Base-by-base conservation (phyloP, 2,329 filamentous ascomycete species). In the Pseudogymnoascus sp. region DNA sequence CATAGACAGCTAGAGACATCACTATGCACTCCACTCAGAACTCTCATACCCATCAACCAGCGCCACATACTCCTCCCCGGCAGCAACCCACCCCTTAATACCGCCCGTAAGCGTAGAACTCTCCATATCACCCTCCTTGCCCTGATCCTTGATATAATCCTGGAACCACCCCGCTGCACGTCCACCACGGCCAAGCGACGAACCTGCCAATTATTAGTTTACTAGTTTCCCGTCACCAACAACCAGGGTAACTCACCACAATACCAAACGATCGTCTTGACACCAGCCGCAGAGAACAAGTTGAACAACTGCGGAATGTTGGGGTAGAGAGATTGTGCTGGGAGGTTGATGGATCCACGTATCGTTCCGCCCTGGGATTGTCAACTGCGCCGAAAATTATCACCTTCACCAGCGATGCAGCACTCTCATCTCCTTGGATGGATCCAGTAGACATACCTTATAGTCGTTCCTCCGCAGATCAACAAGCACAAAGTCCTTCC, bases 151-250 rank as follows among this genome's bases (percentile, higher is more conserved):
- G 59, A 76, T 68, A 62, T 75, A 70, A 62, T 77, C 75, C 40
- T 69, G 70, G 64, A 77, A 75, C 75, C 75, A 77, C 6, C 68
- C 71, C 11, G 75, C 72, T 19, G 71, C 74, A 31, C 75, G 72
- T 31, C 60, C 70, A 10, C 74, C 75, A 6, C 75, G 71, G 19
- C 74, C 75, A 8, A 65, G 63, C 2, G 75, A 76, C 4, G 75
- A 76, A 19, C 72, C 75, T 76, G 35, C n/a, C n/a, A 2, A 62
- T 53, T 61, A 26, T 64, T 40, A 62, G 60, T 59, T 56, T 50
- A 6, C n/a, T 12, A 33, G 26, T 12, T 4, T 26, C 10, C 31
- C 33, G 14, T 33, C n/a, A 19, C 16, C 11, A n/a, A 41, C n/a
- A 6, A 4, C 3, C 7, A 16, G 40, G 24, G 28, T 2, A 19